Percentiles rank a stretch among this genome's conserved stretches.
phyloP scores from a whole-genome alignment of 2,329 filamentous ascomycete genomes.

The Corinectria fuckeliana region DNA sequence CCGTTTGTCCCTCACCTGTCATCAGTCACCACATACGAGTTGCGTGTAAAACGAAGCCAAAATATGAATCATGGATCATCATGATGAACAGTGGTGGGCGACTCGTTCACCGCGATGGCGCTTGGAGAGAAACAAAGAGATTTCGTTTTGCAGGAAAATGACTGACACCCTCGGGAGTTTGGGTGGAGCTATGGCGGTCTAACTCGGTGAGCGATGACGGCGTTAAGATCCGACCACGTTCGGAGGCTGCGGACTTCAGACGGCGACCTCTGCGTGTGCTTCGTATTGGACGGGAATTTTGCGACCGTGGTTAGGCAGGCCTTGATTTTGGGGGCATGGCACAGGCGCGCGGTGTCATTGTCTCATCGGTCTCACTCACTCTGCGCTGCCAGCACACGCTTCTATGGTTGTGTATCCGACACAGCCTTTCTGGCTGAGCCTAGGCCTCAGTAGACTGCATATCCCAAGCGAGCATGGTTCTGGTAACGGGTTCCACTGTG shows the following conservation, averaged over 20 bases:
- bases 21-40: no score
- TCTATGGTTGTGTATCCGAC: background rate
- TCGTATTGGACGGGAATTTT: background rate
- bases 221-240: constrained; percentile 18
- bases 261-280: background rate
- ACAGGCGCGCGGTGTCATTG: no score
- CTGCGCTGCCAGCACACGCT: background rate
- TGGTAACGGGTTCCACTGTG: constrained; percentile 5
- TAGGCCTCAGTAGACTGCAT: constrained; percentile 8
- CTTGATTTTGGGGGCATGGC: no score
- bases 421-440: constrained; percentile 12
- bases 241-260: constrained; percentile 34
- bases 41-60: background rate
- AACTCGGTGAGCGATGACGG: constrained; percentile 3
- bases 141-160: constrained; percentile 13
- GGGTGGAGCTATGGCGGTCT: constrained; percentile 17
- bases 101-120: background rate
- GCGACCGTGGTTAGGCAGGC: no score
- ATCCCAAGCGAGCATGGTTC: constrained; percentile 14
- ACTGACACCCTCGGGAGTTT: constrained; percentile 10
- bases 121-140: background rate
- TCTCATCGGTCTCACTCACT: background rate
- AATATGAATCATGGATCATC: no score
- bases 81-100: background rate
- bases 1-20: background rate